Evolutionary conservation across 2,329 filamentous ascomycete genomes (phyloP).

Genomic region (Penicillium concentricum): DNA sequence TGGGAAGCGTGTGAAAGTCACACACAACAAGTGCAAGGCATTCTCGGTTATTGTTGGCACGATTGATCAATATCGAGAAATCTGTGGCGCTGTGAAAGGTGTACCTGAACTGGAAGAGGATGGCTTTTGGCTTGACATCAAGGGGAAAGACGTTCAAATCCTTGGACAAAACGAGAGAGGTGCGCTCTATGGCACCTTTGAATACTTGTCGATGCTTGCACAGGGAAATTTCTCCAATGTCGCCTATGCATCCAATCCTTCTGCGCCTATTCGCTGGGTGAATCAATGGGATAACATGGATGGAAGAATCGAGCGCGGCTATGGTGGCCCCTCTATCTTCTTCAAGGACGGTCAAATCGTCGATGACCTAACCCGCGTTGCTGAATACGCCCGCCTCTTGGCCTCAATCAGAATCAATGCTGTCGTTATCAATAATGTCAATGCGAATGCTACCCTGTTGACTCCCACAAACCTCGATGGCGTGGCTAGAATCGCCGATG

Average conservation of each 20-base stretch:
- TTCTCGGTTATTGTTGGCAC: conserved; percentile 34
- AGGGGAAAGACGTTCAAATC: conserved; percentile 49
- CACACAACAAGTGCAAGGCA: conserved; percentile 21
- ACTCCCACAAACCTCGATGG: conserved; percentile 60
- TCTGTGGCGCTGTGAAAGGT: conserved; percentile 17
- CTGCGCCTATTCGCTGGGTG: conserved; percentile 64
- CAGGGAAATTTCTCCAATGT: conserved; percentile 56
- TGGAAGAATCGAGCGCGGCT: conserved; percentile 66
- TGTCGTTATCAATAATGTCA: conserved; percentile 70
- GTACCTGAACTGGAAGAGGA: conserved; percentile 34
- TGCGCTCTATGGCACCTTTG: conserved; percentile 67
- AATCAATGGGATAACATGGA: conserved; percentile 75
- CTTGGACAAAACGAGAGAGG: conserved; percentile 54
- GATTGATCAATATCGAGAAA: conserved; percentile 28
- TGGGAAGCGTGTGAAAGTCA: conserved; percentile 46
- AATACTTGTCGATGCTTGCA: conserved; percentile 65
- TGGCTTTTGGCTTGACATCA: conserved; percentile 61
- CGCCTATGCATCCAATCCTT: conserved; percentile 55
- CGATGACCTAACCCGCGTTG: conserved; percentile 59
- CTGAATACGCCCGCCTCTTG: conserved; percentile 64
- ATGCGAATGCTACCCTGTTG: conserved; percentile 62
- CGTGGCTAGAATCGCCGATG: conserved; percentile 61
- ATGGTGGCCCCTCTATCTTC: conserved; percentile 67
- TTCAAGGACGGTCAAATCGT: conserved; percentile 58
- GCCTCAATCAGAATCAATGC: conserved; percentile 67